Conservation (phyloP, 805 yeast genomes). For the Sugiyamaella valdiviana region DNA sequence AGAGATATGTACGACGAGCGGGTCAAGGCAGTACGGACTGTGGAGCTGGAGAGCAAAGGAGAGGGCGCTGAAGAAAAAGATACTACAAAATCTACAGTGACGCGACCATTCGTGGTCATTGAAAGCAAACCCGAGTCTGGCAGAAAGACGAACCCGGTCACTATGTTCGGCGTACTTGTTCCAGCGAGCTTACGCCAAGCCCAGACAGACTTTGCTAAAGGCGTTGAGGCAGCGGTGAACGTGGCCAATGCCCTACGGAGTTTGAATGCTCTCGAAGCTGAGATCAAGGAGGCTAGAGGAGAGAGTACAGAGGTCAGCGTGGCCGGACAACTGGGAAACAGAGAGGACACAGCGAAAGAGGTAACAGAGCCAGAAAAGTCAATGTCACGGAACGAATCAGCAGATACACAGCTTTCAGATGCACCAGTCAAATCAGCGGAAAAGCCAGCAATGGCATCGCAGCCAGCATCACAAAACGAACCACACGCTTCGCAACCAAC, state of each 20-base stretch:
- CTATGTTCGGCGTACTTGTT: conserved; percentile 46
- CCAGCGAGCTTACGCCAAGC: conserved; percentile 38
- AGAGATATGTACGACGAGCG: conserved; percentile 37
- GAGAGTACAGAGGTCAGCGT: not conserved
- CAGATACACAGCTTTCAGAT: too few species aligned
- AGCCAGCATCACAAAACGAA: too few species aligned
- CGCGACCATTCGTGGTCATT: not conserved
- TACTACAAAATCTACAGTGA: conserved; percentile 3
- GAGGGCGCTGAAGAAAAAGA: conserved; percentile 1
- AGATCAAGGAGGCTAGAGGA: not conserved
- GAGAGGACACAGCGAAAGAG: too few species aligned
- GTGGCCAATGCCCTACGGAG: conserved; percentile 9
- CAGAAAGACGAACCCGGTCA: conserved; percentile 31
- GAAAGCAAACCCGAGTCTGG: not conserved
- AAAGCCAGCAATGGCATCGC: too few species aligned
- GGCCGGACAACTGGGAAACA: not conserved
- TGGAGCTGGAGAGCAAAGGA: conserved; percentile 1
- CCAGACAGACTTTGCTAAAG: conserved; percentile 35
- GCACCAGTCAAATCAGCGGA: too few species aligned
- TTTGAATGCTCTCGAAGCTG: conserved; percentile 9
- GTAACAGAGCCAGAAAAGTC: too few species aligned
- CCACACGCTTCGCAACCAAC: too few species aligned
- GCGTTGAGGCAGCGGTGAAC: conserved; percentile 22
- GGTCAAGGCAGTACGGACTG: conserved; percentile 25
- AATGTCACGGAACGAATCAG: too few species aligned